Evolutionary conservation across 305 asterid genomes (phyloP), one percentile per base, ranked within the genome.

Genomic region (Withania somnifera): DNA sequence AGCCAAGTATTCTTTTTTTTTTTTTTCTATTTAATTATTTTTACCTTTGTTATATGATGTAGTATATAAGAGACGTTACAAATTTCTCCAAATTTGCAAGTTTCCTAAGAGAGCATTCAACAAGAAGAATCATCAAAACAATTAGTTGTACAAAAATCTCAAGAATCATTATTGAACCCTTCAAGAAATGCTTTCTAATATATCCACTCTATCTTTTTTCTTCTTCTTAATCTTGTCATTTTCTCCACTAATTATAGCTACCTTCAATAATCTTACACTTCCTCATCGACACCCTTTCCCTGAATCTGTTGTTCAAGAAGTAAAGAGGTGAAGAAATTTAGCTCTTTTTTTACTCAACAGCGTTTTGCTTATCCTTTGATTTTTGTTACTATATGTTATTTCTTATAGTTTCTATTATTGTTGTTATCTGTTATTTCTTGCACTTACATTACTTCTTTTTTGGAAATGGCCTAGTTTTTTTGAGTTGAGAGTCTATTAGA

Each of bases 221-320:
- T 84, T 78, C 85, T 51, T 95, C 92, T 86, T 87, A 83, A 50
- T 85, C 84, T 78, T 82, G 2, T 79, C 53, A 51, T 79, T 84
- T 28, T 85, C 83, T 84, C 80, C 89, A 56, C 63, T 81, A 15
- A 82, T 81, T 76, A 78, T 9, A 84, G 47, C 92, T 20, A 40
- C 88, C 61, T 79, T 28, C 60, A 84, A 84, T 80, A 93, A 95
- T 84, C 94, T 92, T 86, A 85, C 96, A 28, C 93, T 95, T 68
- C 90, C 93, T 24, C 91, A 92, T 88, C 99, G 93, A 77, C 98
- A 95, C 83, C 97, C 99, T 11, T 38, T 87, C 86, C 99, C 99
- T 84, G 98, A 95, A 83, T 90, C 85, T 82, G 95, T 93, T 68
- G 98, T 81, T 84, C 92, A 86, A 45, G 89, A 92, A 69, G 90